A percentile compares a stretch with the other conserved stretches of the same genome.
Conservation (phyloP, 2,329 filamentous ascomycete species). For the Pseudogymnoascus sp. region DNA sequence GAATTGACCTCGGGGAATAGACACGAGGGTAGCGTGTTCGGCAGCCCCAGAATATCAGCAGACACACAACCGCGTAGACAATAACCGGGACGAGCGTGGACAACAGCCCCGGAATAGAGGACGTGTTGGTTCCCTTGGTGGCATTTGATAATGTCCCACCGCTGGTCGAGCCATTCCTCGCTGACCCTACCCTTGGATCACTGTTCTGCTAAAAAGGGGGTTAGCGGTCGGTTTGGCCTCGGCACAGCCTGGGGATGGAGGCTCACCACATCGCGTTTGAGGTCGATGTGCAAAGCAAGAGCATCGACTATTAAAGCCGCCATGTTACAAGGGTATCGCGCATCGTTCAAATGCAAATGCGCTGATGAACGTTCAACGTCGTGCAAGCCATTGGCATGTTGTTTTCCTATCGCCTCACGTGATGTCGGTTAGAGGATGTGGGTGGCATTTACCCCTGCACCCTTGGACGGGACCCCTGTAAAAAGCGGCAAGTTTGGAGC, state of each 20-base stretch:
- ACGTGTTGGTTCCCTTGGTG: conserved; percentile 32
- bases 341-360: background rate
- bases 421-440: background rate
- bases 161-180: conserved; percentile 32
- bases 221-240: background rate
- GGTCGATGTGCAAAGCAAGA: background rate
- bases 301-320: conserved; percentile 2
- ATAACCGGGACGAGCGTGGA: conserved; percentile 46
- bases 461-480: background rate
- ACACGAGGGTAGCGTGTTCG: conserved; percentile 42
- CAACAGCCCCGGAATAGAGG: conserved; percentile 35
- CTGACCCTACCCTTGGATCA: conserved; percentile 37
- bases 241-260: background rate
- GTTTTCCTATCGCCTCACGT: background rate
- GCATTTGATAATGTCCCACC: conserved; percentile 18
- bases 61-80: conserved; percentile 38
- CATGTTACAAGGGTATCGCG: background rate
- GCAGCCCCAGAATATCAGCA: conserved; percentile 42
- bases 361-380: background rate
- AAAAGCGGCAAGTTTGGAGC: background rate
- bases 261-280: background rate
- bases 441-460: background rate
- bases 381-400: background rate
- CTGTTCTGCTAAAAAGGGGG: conserved; percentile 1
- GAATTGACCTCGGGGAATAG: conserved; percentile 46